Evolutionary conservation across 495 filamentous ascomycete genomes (phyloP), one percentile per base, ranked within the genome.

Genomic region (Xylaria grammica): DNA sequence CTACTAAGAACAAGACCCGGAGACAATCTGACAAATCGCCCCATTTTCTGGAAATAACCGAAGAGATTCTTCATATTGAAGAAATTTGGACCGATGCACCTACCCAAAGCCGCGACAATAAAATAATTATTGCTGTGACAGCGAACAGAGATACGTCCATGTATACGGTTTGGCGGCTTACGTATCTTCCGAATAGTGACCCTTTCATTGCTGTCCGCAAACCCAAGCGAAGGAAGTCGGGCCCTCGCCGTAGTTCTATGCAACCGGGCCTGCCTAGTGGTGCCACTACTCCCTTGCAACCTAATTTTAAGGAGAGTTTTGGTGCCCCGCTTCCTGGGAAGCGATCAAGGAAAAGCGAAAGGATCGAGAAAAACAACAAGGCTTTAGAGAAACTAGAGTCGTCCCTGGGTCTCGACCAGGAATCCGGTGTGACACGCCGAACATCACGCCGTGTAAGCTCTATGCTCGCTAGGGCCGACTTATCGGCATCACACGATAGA

Each of bases 401-500:
- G 11, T 86, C 91, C 4, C 76, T 99, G 20, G 91, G 93, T 57
- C 88, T 92, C 26, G 92, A 95, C 55, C 69, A 75, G 34, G 72
- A 75, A 44, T 67, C 71, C 19, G 84, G 86, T 30, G 86, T 86
- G 19, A 87, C 88, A 4, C 81, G 86, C 22, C 88, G 91, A 74
- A 87, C 92, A 45, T 95, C 92, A 13, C 84, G 95, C 32, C 85
- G 95, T 30, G 92, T 98, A 22, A 98, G 95, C 75, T 97, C 95
- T 38, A 81, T 98, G 63, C 84, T 98, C 56, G 91, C 95, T n/a
- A 84, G 94, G 67, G 90, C 93, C 22, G 94, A 98, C 71, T 79
- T 97, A 13, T 94, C 92, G 0, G 88, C 82, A 26, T 84, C 85
- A 22, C 90, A 92, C 51, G 91, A 94, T 60, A 84, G 90, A 56